phyloP scores from a whole-genome alignment of 2,329 filamentous ascomycete species.

The Plectosphaerella plurivora region DNA sequence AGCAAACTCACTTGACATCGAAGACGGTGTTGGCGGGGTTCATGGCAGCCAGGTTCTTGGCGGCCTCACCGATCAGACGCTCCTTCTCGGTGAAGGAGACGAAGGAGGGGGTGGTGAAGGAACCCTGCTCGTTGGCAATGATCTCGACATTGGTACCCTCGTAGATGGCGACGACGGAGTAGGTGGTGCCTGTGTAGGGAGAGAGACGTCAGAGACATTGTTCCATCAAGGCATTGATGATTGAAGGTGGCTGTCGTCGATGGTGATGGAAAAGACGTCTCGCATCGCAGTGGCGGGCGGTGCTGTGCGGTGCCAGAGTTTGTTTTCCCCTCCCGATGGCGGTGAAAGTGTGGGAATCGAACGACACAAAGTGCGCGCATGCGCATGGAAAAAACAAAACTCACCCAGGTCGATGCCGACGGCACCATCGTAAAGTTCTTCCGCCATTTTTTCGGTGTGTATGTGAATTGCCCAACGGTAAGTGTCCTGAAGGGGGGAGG shows the following conservation, averaged over 20 bases:
- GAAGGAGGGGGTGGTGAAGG: conserved; percentile 97
- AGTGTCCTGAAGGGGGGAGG: conserved; percentile 10
- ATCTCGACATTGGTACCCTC: conserved; percentile 99
- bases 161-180: conserved; percentile 99
- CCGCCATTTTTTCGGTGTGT: conserved; percentile 67
- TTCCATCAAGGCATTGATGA: neutral
- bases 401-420: conserved; percentile 99
- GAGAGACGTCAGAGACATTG: conserved; percentile 14
- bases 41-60: conserved; percentile 99
- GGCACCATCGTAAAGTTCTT: conserved; percentile 99
- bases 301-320: conserved; percentile 1
- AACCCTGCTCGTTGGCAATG: conserved; percentile 99
- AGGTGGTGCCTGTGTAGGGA: conserved; percentile 76
- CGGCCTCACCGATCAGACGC: conserved; percentile 97
- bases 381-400: conserved; percentile 24
- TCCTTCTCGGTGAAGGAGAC: conserved; percentile 99
- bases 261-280: neutral
- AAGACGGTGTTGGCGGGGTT: conserved; percentile 98
- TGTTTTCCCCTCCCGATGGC: neutral
- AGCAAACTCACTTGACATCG: conserved; percentile 82
- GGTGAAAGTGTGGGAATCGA: neutral
- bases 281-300: conserved; percentile 5
- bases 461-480: conserved; percentile 7
- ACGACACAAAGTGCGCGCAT: neutral
- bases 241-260: conserved; percentile 1